Percentiles rank a stretch among this genome's conserved stretches.
Evolutionary conservation across 768 basidiomycete species (phyloP).

Genomic region (Butyriboletus loyo): DNA sequence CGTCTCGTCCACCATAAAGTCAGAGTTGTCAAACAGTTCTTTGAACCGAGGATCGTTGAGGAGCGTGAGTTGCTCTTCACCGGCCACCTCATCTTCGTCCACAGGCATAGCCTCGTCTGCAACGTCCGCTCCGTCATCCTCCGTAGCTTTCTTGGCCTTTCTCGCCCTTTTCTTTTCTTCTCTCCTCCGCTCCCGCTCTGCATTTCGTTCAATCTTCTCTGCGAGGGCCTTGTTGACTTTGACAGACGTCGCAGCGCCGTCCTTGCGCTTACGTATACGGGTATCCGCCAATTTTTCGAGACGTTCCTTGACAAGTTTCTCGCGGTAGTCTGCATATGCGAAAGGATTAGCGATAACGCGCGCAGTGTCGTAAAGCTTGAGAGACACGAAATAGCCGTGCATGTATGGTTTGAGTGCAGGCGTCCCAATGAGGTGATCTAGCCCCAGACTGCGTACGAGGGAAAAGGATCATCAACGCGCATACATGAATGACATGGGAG

Average conservation of each 20-base stretch:
- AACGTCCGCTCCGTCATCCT: constrained; percentile 33
- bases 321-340: constrained; percentile 91
- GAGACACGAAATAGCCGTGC: constrained; percentile 98
- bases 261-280: constrained; percentile 81
- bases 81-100: constrained; percentile 20
- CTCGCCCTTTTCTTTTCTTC: constrained; percentile 52
- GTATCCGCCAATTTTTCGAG: constrained; percentile 93
- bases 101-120: constrained; percentile 34
- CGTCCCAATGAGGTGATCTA: constrained; percentile 93
- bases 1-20: constrained; percentile 87
- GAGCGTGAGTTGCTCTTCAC: constrained; percentile 41
- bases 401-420: constrained; percentile 97
- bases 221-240: constrained; percentile 77
- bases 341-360: constrained; percentile 95
- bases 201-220: constrained; percentile 66
- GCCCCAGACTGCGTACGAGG: constrained; percentile 61
- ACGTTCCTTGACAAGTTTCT: constrained; percentile 81
- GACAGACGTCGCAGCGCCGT: constrained; percentile 30
- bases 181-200: constrained; percentile 49
- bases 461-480: constrained; percentile 1
- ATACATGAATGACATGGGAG: not conserved
- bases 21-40: constrained; percentile 86
- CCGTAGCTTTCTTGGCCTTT: constrained; percentile 38
- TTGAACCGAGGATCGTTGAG: constrained; percentile 88
- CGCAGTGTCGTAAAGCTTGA: constrained; percentile 94